Conservation (phyloP, 2,329 filamentous ascomycete genomes). For the Talaromyces sp. region DNA sequence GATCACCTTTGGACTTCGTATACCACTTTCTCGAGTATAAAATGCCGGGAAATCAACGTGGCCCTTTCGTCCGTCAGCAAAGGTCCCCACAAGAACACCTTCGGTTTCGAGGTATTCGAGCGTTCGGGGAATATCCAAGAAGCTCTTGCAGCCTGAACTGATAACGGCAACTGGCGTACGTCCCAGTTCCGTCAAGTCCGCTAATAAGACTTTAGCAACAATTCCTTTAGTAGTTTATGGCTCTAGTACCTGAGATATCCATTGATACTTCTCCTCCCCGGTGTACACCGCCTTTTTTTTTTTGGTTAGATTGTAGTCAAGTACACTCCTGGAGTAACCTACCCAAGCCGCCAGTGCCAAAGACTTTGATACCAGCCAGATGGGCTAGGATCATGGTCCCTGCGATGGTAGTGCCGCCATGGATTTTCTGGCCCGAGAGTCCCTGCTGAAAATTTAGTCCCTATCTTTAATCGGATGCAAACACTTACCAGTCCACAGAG, state of each 20-base stretch:
- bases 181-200: slow-evolving; percentile 89
- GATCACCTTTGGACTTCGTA: slow-evolving; percentile 71
- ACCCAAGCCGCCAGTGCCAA: slow-evolving; percentile 87
- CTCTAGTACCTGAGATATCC: slow-evolving; percentile 65
- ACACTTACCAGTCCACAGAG: slow-evolving; percentile 64
- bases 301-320: slow-evolving; percentile 9
- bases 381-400: slow-evolving; percentile 88
- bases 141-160: slow-evolving; percentile 89
- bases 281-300: slow-evolving; percentile 67
- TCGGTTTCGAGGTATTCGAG: slow-evolving; percentile 72
- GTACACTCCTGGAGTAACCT: slow-evolving; percentile 2
- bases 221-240: background rate
- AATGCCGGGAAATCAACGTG: slow-evolving; percentile 86
- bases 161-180: slow-evolving; percentile 84
- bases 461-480: background rate
- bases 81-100: slow-evolving; percentile 76
- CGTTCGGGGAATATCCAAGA: slow-evolving; percentile 85
- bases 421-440: slow-evolving; percentile 60
- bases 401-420: slow-evolving; percentile 89
- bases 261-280: slow-evolving; percentile 78
- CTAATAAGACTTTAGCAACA: slow-evolving; percentile 30
- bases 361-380: slow-evolving; percentile 81
- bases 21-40: slow-evolving; percentile 81
- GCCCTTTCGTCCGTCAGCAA: slow-evolving; percentile 71
- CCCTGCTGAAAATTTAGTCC: slow-evolving; percentile 42